Percentiles rank a stretch among this genome's conserved stretches.
phyloP scores from a whole-genome alignment of 768 basidiomycete genomes.

The Calocybe cyanea region DNA sequence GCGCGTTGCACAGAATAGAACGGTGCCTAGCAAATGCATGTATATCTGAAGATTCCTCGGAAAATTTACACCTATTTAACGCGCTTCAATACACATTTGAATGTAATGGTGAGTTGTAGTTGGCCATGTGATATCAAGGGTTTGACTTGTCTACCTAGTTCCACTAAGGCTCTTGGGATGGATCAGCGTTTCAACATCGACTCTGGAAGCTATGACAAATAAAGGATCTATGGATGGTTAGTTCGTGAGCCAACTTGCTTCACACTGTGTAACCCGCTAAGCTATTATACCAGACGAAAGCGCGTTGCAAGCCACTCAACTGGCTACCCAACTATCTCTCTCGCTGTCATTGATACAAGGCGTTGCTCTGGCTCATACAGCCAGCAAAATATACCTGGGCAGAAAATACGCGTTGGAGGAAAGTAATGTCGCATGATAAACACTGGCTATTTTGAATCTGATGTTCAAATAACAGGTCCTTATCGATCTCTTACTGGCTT shows the following conservation, averaged over 20 bases:
- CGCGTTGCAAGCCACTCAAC: slow-evolving; percentile 41
- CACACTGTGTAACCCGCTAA: slow-evolving; percentile 5
- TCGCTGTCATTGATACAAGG: slow-evolving; percentile 76
- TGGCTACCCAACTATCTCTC: slow-evolving; percentile 53
- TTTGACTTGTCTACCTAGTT: slow-evolving; percentile 37
- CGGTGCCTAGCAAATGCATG: slow-evolving; percentile 49
- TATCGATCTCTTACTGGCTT: slow-evolving; percentile 64
- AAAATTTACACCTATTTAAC: slow-evolving; percentile 51
- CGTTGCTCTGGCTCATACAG: slow-evolving; percentile 59
- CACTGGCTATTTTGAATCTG: neutral
- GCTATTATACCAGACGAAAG: slow-evolving; percentile 26
- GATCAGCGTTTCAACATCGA: slow-evolving; percentile 48
- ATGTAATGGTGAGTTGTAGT: slow-evolving; percentile 61
- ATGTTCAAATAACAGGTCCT: slow-evolving; percentile 49
- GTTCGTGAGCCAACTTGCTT: slow-evolving; percentile 24
- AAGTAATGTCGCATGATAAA: slow-evolving; percentile 16
- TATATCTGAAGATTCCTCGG: slow-evolving; percentile 36
- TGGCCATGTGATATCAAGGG: neutral
- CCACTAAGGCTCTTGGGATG: slow-evolving; percentile 62
- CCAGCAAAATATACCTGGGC: slow-evolving; percentile 69
- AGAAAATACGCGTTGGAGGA: slow-evolving; percentile 70
- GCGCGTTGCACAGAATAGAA: slow-evolving; percentile 56
- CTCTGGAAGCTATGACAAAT: slow-evolving; percentile 46
- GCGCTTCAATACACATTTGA: slow-evolving; percentile 77
- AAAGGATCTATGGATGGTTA: slow-evolving; percentile 40